phyloP scores from a whole-genome alignment of 768 basidiomycete genomes.

The Pleurotus giganteus region DNA sequence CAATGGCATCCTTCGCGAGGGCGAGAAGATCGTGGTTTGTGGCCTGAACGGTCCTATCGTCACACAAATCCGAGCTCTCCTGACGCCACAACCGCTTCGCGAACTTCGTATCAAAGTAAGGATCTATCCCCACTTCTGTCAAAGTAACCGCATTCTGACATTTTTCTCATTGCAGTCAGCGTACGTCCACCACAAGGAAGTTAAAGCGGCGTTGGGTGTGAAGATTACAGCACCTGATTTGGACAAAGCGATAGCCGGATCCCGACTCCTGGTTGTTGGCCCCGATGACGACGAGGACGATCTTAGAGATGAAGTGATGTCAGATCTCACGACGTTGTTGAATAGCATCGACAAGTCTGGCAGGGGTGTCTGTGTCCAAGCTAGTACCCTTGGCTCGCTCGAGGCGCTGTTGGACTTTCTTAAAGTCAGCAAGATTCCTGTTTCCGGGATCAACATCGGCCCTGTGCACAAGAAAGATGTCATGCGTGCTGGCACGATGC shows the following conservation, averaged over 20 bases:
- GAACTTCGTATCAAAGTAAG: conserved; percentile 94
- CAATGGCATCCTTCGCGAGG: conserved; percentile 89
- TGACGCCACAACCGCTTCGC: conserved; percentile 94
- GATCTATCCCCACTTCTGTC: conserved; percentile 15
- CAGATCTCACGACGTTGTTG: conserved; percentile 84
- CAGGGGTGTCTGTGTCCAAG: conserved; percentile 96
- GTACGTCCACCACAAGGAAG: conserved; percentile 96
- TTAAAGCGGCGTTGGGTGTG: conserved; percentile 95
- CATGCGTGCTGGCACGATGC: conserved; percentile 89
- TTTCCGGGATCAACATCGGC: conserved; percentile 96
- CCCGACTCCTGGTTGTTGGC: conserved; percentile 86
- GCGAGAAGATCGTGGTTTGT: conserved; percentile 93
- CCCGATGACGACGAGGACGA: conserved; percentile 98
- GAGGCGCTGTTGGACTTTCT: conserved; percentile 97
- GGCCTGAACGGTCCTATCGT: conserved; percentile 97
- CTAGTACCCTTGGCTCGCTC: conserved; percentile 93
- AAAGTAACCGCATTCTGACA: conserved; percentile 12
- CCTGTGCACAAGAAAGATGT: conserved; percentile 95
- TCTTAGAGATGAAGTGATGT: conserved; percentile 93
- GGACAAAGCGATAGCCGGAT: conserved; percentile 98
- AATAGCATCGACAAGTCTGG: conserved; percentile 93
- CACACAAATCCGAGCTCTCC: conserved; percentile 88
- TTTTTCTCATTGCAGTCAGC: conserved; percentile 58
- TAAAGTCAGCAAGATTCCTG: conserved; percentile 92
- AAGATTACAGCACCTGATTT: conserved; percentile 94